phyloP scores from a whole-genome alignment of 768 basidiomycete species.

The Pleurotus ostreatus region DNA sequence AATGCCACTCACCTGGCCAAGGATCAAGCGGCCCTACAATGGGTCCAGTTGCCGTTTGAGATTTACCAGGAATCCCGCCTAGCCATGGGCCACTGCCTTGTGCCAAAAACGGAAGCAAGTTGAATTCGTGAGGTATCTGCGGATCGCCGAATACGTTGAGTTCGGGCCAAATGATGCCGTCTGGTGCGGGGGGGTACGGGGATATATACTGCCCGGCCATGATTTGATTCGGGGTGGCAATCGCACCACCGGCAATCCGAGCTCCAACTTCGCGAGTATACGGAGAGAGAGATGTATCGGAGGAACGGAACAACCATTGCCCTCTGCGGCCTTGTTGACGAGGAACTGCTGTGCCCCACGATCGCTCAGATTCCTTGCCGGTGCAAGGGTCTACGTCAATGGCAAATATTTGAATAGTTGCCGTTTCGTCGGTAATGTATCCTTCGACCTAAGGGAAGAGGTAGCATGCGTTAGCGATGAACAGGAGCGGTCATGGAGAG shows the following conservation, averaged over 20 bases:
- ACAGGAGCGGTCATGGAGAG: background rate
- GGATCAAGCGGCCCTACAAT: conserved; percentile 16
- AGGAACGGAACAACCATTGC: conserved; percentile 11
- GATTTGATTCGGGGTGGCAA: conserved; percentile 14
- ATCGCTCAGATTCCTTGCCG: conserved; percentile 13
- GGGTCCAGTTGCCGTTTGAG: conserved; percentile 8
- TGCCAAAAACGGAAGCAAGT: conserved; percentile 14
- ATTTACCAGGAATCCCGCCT: conserved; percentile 12
- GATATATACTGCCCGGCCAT: conserved; percentile 16
- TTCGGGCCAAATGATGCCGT: conserved; percentile 15
- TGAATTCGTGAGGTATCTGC: conserved; percentile 14
- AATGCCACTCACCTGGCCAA: conserved; percentile 14
- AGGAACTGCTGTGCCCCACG: conserved; percentile 11
- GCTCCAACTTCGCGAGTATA: conserved; percentile 16
- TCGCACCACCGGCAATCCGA: conserved; percentile 8
- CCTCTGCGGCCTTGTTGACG: conserved; percentile 10
- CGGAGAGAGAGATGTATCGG: conserved; percentile 10
- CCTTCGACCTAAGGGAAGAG: conserved; percentile 11
- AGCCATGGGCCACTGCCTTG: conserved; percentile 15
- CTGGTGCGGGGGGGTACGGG: conserved; percentile 11
- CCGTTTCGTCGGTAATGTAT: conserved; percentile 12
- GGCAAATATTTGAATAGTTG: conserved; percentile 14
- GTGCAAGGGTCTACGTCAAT: conserved; percentile 20
- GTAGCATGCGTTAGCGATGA: background rate
- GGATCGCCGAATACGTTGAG: conserved; percentile 12